Evolutionary conservation across 2,329 filamentous ascomycete species (phyloP), one percentile per base, ranked within the genome.

Genomic region (Davidsoniella neocaledoniae): DNA sequence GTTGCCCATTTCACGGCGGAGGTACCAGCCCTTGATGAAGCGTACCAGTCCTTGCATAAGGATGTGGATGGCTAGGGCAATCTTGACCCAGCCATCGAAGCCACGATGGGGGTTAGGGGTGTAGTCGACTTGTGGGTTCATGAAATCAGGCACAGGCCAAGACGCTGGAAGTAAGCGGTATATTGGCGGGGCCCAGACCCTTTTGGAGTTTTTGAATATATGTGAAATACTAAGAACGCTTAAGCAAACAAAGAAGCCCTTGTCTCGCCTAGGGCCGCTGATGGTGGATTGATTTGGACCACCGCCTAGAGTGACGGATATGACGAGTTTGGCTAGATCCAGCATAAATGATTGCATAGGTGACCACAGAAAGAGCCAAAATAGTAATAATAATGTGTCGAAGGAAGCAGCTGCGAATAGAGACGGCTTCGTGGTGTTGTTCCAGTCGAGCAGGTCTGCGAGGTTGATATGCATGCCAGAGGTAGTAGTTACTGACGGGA

Each of bases 281-380:
- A 95, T 69, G 0, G 87, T 93, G 51, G 29, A 33, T 33, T 12
- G 29, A 29, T 70, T 68, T 72, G 59, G 55, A 21, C 54, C 54
- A n/a, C 87, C 88, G 54, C 88, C 88, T 9, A 95, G 69, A 0
- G 87, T 93, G 52, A 94, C 79, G 52, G 88, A 88, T 60, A 95
- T 93, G 61, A 94, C 86, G 52, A 90, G 85, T 64, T 95, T 90
- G 53, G 88, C 86, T 48, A 94, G 74, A 62, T 95, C 88, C 57
- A 95, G 72, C 52, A 90, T 82, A 60, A 93, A 81, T 60, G 86
- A 85, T 62, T 94, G 88, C 55, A 90, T 76, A 52, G 86, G 86
- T 29, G 80, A 79, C 84, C 84, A 93, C 54, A 94, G 73, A 57
- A 91, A 84, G 43, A 94, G 71, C 85, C 87, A 95, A 55, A 91